A percentile compares a stretch with the other conserved stretches of the same genome.
Evolutionary conservation across 192 early-diverging fungal genomes (phyloP).

Genomic region (Pecoramyces ruminantium): DNA sequence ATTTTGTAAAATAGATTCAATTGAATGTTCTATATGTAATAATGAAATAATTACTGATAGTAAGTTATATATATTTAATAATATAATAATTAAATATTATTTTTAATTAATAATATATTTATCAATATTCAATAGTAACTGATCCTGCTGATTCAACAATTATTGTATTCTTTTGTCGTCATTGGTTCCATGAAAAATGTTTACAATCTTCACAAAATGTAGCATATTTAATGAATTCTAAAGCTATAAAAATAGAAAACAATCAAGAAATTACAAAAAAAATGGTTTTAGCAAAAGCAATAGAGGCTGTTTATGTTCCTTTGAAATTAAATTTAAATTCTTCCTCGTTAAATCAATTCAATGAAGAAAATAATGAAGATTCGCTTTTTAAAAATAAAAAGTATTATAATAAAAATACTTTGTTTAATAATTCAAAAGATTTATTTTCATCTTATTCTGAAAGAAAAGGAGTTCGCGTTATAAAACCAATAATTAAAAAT

Average conservation of each 20-base stretch:
- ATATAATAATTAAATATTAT: neutral
- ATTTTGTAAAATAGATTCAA: neutral
- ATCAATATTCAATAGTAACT: neutral
- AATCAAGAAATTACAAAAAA: neutral
- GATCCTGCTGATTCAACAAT: conserved; percentile 6
- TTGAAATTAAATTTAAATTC: neutral
- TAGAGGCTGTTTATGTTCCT: neutral
- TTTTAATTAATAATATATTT: conserved; percentile 8
- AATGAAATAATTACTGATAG: neutral
- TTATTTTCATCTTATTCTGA: neutral
- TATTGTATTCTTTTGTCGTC: conserved; percentile 80
- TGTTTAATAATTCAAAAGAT: neutral
- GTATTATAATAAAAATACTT: neutral
- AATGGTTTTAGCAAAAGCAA: neutral
- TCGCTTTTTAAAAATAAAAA: neutral
- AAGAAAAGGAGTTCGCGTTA: neutral
- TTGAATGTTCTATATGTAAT: conserved; percentile 11
- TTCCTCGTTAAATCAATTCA: neutral
- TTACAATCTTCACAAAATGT: conserved; percentile 13
- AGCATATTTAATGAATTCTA: neutral
- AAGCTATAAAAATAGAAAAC: neutral
- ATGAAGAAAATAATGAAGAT: neutral
- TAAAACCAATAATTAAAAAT: neutral
- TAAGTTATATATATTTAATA: neutral
- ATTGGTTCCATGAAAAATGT: conserved; percentile 73